Evolutionary conservation across 345 rosid species (phyloP).

Genomic region (Alliaria petiolata): DNA sequence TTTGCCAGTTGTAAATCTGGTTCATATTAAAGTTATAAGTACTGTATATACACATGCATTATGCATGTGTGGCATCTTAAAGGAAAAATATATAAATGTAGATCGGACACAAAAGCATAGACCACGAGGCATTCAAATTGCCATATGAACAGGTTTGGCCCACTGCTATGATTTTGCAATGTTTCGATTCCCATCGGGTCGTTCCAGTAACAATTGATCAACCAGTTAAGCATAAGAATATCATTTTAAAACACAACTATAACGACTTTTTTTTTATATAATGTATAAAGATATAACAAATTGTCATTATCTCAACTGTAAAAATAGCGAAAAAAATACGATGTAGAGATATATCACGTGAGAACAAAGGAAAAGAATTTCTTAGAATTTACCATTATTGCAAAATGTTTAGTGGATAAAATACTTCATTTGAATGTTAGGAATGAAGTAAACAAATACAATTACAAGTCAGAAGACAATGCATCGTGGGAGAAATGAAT

Average conservation of each 20-base stretch:
- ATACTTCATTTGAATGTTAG: background rate
- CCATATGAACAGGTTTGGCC: slow-evolving; percentile 16
- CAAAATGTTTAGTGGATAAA: background rate
- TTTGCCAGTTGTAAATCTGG: background rate
- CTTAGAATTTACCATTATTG: background rate
- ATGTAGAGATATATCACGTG: too few relatives aligned
- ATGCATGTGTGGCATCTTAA: background rate
- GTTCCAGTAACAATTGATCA: background rate
- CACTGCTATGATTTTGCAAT: slow-evolving; percentile 5
- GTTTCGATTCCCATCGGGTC: background rate
- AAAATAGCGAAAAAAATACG: too few relatives aligned
- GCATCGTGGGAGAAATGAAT: slow-evolving; percentile 2
- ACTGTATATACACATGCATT: too few relatives aligned
- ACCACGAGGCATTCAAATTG: slow-evolving; percentile 26
- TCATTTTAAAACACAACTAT: too few relatives aligned
- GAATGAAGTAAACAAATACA: background rate
- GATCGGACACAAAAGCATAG: slow-evolving; percentile 3
- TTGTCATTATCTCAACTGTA: too few relatives aligned
- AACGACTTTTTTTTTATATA: too few relatives aligned
- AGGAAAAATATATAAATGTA: background rate
- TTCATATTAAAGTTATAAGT: background rate
- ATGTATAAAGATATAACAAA: too few relatives aligned
- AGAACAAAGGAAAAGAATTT: too few relatives aligned
- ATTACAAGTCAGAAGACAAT: background rate
- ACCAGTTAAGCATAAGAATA: background rate